Evolutionary conservation across 306 rosid species (phyloP).

Genomic region (Prinsepia uniflora): DNA sequence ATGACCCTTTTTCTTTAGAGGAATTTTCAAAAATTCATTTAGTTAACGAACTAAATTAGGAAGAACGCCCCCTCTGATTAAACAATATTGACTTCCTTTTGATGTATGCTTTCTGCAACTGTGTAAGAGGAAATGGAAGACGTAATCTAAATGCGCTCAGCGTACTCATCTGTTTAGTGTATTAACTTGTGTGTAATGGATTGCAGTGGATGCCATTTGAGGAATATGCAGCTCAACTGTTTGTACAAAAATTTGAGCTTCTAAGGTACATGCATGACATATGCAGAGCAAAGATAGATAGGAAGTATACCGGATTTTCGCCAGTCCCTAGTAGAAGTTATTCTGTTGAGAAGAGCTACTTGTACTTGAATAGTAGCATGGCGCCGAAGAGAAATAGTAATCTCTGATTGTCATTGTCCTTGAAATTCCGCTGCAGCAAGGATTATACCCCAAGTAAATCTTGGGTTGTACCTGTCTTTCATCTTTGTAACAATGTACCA

Average conservation of each 20-base stretch:
- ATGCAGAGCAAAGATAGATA: constrained; percentile 48
- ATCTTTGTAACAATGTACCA: not conserved
- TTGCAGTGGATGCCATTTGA: constrained; percentile 85
- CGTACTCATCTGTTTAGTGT: too few relatives aligned
- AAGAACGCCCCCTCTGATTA: too few relatives aligned
- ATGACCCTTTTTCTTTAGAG: not conserved
- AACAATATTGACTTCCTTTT: too few relatives aligned
- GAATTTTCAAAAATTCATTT: not conserved
- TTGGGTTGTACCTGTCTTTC: not conserved
- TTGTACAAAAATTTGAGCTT: constrained; percentile 38
- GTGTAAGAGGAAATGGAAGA: too few relatives aligned
- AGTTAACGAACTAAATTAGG: not conserved
- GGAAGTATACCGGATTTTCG: constrained; percentile 56
- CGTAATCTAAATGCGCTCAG: too few relatives aligned
- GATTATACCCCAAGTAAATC: not conserved
- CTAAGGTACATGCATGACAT: constrained; percentile 34
- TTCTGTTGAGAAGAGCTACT: constrained; percentile 24
- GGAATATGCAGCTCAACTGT: constrained; percentile 58
- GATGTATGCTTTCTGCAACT: too few relatives aligned
- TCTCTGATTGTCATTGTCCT: not conserved
- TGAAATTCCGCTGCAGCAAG: not conserved
- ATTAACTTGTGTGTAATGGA: not conserved
- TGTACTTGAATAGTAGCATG: constrained; percentile 40
- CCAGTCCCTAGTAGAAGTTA: constrained; percentile 28
- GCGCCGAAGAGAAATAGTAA: not conserved